These are phyloP conservation scores for Stenogyne calaminthoides DNA, from an alignment of 305 asterid species.

Conservation along the genomic window DNA sequence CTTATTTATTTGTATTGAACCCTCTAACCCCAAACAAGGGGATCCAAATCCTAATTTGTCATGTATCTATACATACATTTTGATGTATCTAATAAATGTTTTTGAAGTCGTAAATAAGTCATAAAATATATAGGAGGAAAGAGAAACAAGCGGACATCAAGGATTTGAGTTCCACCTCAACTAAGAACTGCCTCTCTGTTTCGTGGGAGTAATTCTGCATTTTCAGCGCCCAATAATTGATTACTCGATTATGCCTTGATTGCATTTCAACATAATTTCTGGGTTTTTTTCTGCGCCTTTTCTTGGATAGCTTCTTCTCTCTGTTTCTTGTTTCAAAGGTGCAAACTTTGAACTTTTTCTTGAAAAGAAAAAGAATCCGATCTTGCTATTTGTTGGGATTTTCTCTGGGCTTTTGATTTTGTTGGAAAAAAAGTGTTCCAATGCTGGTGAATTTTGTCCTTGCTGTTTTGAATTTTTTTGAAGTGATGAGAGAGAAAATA, in stretches of 20 bases:
- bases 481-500: neutral
- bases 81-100: neutral
- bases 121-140: conserved; percentile 22
- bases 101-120: conserved; percentile 24
- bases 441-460: neutral
- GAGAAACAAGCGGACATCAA: conserved; percentile 28
- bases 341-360: neutral
- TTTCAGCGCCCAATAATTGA: conserved; percentile 25
- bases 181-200: conserved; percentile 15
- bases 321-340: neutral
- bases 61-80: neutral
- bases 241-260: conserved; percentile 27
- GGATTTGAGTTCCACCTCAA: conserved; percentile 38
- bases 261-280: conserved; percentile 11
- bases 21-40: no score
- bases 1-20: no score
- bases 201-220: neutral
- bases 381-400: conserved; percentile 17
- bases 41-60: neutral
- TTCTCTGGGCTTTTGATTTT: conserved; percentile 2
- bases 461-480: neutral
- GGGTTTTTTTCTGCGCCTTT: conserved; percentile 10
- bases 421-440: neutral
- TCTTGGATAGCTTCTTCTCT: conserved; percentile 3
- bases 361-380: neutral